Percentiles rank a stretch among this genome's conserved stretches.
These are phyloP conservation scores for Orbilia quercus DNA, from an alignment of 2,329 filamentous ascomycete species.

Conservation along the genomic window DNA sequence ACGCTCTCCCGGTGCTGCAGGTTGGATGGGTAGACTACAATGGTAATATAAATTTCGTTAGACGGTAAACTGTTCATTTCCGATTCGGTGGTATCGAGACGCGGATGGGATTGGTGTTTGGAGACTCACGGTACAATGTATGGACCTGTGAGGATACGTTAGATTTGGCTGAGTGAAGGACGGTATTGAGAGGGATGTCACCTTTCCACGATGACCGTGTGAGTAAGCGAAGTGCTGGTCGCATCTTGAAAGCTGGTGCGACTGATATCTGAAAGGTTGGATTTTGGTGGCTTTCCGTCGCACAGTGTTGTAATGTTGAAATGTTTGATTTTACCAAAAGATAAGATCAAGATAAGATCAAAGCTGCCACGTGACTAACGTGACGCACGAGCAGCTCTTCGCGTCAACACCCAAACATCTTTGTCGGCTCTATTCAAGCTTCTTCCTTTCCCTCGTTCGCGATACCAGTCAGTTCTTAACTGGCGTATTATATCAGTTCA, in stretches of 20 bases:
- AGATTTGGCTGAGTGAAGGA: constrained; percentile 18
- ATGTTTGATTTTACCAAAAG: constrained; percentile 20
- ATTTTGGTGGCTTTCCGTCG: not conserved
- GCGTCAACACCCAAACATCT: constrained; percentile 22
- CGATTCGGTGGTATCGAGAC: constrained; percentile 15
- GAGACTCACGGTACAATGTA: constrained; percentile 75
- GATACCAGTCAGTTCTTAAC: not conserved
- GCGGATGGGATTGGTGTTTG: not conserved
- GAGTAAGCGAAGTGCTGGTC: constrained; percentile 74
- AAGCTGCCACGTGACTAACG: constrained; percentile 33
- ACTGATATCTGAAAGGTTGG: not conserved
- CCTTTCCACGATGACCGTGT: constrained; percentile 91
- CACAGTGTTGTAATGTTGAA: constrained; percentile 6
- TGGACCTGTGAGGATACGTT: constrained; percentile 68
- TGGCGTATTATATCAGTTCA: constrained; percentile 8
- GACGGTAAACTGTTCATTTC: constrained; percentile 11
- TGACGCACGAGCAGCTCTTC: constrained; percentile 29
- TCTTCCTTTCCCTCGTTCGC: constrained; percentile 8
- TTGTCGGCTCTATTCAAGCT: not conserved
- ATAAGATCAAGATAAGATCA: constrained; percentile 26
- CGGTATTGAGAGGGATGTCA: constrained; percentile 62
- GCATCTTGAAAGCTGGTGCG: constrained; percentile 67
- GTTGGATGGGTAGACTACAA: constrained; percentile 62
- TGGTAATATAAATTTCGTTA: constrained; percentile 61
- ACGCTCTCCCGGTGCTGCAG: constrained; percentile 72